Base-by-base conservation (phyloP, 2,329 filamentous ascomycete genomes). In the Stagonosporopsis cucurbitacearum region DNA sequence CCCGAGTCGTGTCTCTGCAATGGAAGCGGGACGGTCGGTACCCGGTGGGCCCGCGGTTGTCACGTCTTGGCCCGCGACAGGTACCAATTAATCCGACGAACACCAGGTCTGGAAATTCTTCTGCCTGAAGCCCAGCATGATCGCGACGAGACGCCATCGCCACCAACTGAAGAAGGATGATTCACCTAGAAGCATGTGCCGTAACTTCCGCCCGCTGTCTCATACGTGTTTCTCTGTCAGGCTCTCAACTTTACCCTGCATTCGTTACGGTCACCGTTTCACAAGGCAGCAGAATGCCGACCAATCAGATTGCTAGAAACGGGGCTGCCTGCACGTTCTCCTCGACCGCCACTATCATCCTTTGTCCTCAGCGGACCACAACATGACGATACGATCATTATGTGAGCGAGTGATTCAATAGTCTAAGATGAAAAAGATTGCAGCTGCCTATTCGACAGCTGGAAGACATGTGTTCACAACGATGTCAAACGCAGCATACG, bases 261-360 rank as follows among this genome's bases (percentile, higher is more conserved):
- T 60, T 59, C 50, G 46, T 36, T 45, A 52, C 54, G 51, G 49
- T 62, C 52, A 51, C 50, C 59, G 55, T 63, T 64, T 64, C 64
- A 65, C 63, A 65, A 72, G 68, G 68, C 69, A 71, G 47, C 67
- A 60, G 58, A 61, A 64, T 71, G 63, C 59, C 19, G 59, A 54
- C 69, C 64, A 64, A 70, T 71, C 57, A 62, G 20, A 50, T 53
- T 36, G 17, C 50, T 19, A 46, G 33, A 64, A 69, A 65, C 35
- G 43, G 44, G 32, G 61, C 50, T 69, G 68, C 68, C 65, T 72
- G 59, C 54, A 54, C 40, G 55, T 53, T 48, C 48, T 25, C 42
- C 42, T 48, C 42, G 37, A 56, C 36, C 41, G 39, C 42, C 42
- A 42, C 46, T 17, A 20, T 36, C 47, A 6, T 46, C 43, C 32